phyloP scores from a whole-genome alignment of 1,139 yeast genomes.

The Suhomyces yuchorum region DNA sequence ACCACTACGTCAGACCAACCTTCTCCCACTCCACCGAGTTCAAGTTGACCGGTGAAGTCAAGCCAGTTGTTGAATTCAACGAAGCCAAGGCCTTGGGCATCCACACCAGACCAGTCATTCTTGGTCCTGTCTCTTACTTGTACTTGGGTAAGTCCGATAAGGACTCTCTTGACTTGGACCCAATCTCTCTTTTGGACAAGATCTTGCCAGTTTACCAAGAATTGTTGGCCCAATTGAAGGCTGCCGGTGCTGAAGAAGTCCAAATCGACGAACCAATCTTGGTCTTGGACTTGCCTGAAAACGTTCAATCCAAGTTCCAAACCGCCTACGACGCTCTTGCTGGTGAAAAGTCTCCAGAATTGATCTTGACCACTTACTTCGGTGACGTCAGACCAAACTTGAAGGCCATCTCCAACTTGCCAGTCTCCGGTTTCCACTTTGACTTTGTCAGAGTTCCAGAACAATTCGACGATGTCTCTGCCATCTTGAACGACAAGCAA shows the following conservation, averaged over 20 bases:
- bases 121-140: constrained; percentile 96
- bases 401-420: constrained; percentile 81
- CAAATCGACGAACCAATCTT: constrained; percentile 98
- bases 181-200: constrained; percentile 85
- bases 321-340: constrained; percentile 77
- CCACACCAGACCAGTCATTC: constrained; percentile 94
- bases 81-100: constrained; percentile 97
- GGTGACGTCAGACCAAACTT: constrained; percentile 99
- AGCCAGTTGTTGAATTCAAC: constrained; percentile 95
- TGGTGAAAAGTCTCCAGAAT: constrained; percentile 68
- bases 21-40: constrained; percentile 92
- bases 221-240: constrained; percentile 81
- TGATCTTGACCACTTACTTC: constrained; percentile 87
- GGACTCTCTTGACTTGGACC: constrained; percentile 93
- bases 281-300: constrained; percentile 88
- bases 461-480: constrained; percentile 83
- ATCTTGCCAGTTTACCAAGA: constrained; percentile 90
- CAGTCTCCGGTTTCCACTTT: constrained; percentile 94
- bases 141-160: constrained; percentile 97
- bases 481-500: constrained; percentile 66
- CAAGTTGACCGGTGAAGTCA: constrained; percentile 87
- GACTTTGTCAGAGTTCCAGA: constrained; percentile 97
- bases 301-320: constrained; percentile 83
- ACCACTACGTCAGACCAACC: constrained; percentile 99
- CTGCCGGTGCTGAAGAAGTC: constrained; percentile 92